Conservation (phyloP, 208 protist genomes). For the Leishmania mexicana region DNA sequence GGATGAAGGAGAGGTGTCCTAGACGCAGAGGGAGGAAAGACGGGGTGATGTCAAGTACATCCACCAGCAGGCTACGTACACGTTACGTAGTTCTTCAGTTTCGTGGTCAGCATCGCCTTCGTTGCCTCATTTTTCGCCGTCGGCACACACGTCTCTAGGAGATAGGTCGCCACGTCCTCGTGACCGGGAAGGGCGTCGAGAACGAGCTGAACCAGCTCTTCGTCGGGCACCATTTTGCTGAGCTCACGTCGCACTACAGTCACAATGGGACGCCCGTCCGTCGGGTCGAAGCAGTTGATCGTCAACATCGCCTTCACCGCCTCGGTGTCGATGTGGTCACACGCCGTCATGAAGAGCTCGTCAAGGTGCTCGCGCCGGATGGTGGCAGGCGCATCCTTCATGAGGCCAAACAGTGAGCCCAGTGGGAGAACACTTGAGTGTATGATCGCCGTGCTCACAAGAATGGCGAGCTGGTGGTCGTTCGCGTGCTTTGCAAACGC, state of each 20-base stretch:
- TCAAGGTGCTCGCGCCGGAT: conserved; percentile 66
- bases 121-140: conserved; percentile 40
- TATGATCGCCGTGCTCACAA: conserved; percentile 64
- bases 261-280: conserved; percentile 60
- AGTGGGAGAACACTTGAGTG: conserved; percentile 59
- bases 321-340: conserved; percentile 67
- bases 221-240: conserved; percentile 35
- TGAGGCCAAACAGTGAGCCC: conserved; percentile 47
- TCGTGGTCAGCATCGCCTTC: conserved; percentile 32
- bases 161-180: conserved; percentile 36
- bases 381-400: conserved; percentile 47
- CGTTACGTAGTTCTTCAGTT: conserved; percentile 36
- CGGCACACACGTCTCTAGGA: conserved; percentile 46
- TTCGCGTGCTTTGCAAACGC: conserved; percentile 58
- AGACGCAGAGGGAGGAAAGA: neutral
- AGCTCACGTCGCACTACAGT: conserved; percentile 59
- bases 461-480: conserved; percentile 70
- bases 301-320: conserved; percentile 60
- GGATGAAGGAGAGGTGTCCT: neutral
- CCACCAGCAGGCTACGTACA: neutral
- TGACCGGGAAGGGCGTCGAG: conserved; percentile 50
- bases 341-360: conserved; percentile 67
- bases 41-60: no score
- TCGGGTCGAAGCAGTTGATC: conserved; percentile 58
- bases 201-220: conserved; percentile 57